A percentile compares a stretch with the other conserved stretches of the same genome.
Evolutionary conservation across 768 basidiomycete genomes (phyloP).

Genomic region (Pleurotus pulmonarius): DNA sequence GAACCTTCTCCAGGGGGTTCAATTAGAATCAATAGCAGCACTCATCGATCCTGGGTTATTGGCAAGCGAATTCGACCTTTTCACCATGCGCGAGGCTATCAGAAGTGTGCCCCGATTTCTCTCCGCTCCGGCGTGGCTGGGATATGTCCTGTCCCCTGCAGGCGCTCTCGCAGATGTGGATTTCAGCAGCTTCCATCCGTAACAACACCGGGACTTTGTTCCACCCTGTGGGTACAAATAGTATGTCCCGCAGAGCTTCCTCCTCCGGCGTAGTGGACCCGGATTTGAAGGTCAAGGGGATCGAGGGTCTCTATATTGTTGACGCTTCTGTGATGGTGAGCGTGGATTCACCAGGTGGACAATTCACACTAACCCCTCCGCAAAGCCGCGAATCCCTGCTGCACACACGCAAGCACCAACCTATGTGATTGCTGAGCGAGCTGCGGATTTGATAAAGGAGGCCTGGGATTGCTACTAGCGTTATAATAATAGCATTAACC

Average conservation of each 20-base stretch:
- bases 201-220: slow-evolving; percentile 13
- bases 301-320: slow-evolving; percentile 29
- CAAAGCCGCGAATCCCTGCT: slow-evolving; percentile 20
- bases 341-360: not conserved
- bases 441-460: slow-evolving; percentile 24
- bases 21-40: slow-evolving; percentile 19
- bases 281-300: slow-evolving; percentile 29
- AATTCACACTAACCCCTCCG: not conserved
- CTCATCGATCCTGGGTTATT: slow-evolving; percentile 23
- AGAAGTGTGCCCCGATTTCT: slow-evolving; percentile 20
- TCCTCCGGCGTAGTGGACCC: slow-evolving; percentile 29
- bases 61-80: slow-evolving; percentile 17
- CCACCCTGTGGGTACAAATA: slow-evolving; percentile 27
- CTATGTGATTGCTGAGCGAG: slow-evolving; percentile 27
- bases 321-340: slow-evolving; percentile 35
- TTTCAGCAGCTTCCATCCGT: slow-evolving; percentile 18
- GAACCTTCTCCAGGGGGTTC: slow-evolving; percentile 17
- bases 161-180: slow-evolving; percentile 17
- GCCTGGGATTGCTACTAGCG: not conserved
- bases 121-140: slow-evolving; percentile 22
- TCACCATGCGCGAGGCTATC: slow-evolving; percentile 24
- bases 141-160: slow-evolving; percentile 19
- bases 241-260: slow-evolving; percentile 24
- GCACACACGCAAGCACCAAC: slow-evolving; percentile 25
- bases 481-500: not conserved